These are phyloP conservation scores for Globisporangium paddicum DNA, from an alignment of 352 stramenopile species.

Conservation along the genomic window DNA sequence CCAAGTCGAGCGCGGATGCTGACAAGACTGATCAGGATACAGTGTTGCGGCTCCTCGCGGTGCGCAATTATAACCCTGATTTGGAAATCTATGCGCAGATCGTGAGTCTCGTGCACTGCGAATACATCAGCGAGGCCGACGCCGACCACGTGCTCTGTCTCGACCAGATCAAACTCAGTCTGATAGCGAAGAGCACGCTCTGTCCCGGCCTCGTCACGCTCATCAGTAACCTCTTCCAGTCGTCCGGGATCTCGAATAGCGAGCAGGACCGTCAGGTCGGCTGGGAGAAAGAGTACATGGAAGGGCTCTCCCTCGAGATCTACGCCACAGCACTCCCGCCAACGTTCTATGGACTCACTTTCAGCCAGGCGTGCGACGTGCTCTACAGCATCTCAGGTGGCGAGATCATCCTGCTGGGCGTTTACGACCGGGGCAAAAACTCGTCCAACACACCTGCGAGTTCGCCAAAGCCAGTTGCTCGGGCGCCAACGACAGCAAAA, in stretches of 20 bases:
- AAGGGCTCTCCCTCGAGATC: constrained; percentile 50
- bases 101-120: constrained; percentile 40
- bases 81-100: constrained; percentile 63
- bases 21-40: constrained; percentile 48
- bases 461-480: not conserved
- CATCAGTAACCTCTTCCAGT: constrained; percentile 60
- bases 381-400: constrained; percentile 53
- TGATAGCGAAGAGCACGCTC: constrained; percentile 60
- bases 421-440: constrained; percentile 24
- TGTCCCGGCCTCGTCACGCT: constrained; percentile 55
- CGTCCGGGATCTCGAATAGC: constrained; percentile 24
- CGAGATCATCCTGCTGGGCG: constrained; percentile 52
- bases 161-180: constrained; percentile 58
- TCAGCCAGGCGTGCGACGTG: constrained; percentile 44
- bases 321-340: constrained; percentile 45
- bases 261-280: constrained; percentile 11
- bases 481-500: not conserved
- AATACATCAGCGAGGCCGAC: constrained; percentile 56
- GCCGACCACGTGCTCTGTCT: constrained; percentile 53
- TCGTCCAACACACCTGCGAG: not conserved
- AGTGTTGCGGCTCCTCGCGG: constrained; percentile 48
- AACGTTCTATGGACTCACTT: constrained; percentile 42
- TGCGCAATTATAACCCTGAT: constrained; percentile 56
- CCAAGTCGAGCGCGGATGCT: constrained; percentile 35
- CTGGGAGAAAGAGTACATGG: constrained; percentile 53